Evolutionary conservation across 148 eudicot genomes (phyloP), one percentile per base, ranked within the genome.

Genomic region (Simmondsia chinensis): DNA sequence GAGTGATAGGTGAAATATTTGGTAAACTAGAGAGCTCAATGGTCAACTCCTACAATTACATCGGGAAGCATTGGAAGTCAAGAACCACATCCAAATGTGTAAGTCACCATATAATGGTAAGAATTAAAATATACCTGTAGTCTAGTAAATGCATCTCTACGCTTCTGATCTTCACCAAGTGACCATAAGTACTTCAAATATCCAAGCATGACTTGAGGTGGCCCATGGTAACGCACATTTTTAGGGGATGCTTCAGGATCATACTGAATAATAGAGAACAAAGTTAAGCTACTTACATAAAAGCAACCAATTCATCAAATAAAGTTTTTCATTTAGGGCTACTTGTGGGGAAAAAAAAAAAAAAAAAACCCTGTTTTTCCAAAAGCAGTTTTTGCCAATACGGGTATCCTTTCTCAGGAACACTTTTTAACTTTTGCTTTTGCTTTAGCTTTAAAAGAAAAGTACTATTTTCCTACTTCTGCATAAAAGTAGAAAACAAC

Each of bases 161-260:
- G 82, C 76, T 74, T 86, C 41, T 61, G 78, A 50, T 86, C 96
- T 50, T 93, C 99, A 46, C 99, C 99, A 58, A 93, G 75, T 29
- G 99, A 86, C 89, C 94, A 93, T 33, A 82, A 78, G 65, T 93
- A 93, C 56, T 86, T 80, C 55, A 93, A 64, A 46, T 93, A 93
- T 29, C 80, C 96, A 44, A 79, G 71, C 76, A 93, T 82, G 48
- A 86, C 99, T 60, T 82, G 86, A 50, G 99, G 99, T 42, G 93
- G 80, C 32, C 91, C 96, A 64, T 71, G 75, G 48, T 70, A 86
- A 17, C 66, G 68, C 45, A 70, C 68, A 56, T 54, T 86, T 64
- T 79, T 76, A 44, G 88, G 68, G 46, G 76, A 71, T 57, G 76
- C 70, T 59, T 93, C 96, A 39, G 96, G 99, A 54, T 93, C 96